phyloP scores from a whole-genome alignment of 768 basidiomycete species.

The Podaxis rugospora region DNA sequence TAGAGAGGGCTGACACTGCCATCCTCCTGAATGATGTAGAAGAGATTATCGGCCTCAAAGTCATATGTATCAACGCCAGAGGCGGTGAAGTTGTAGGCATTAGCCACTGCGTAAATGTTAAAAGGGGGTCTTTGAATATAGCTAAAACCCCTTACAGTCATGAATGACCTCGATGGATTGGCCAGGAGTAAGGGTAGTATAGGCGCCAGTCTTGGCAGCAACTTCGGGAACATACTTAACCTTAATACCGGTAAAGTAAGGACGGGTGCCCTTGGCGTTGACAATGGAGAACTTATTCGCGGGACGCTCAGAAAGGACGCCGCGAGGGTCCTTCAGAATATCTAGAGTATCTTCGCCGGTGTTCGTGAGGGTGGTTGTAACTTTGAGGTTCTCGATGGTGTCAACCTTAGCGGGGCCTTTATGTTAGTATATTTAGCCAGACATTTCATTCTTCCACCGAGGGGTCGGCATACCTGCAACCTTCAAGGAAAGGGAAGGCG shows the following conservation, averaged over 20 bases:
- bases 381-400: constrained; percentile 32
- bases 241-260: constrained; percentile 38
- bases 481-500: not conserved
- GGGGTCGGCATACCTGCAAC: not conserved
- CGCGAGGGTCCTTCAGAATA: constrained; percentile 39
- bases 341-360: constrained; percentile 40
- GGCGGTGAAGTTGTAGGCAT: constrained; percentile 43
- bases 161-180: constrained; percentile 30
- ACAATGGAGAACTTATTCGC: constrained; percentile 38
- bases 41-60: constrained; percentile 34
- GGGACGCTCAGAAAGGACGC: constrained; percentile 33
- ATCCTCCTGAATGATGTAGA: constrained; percentile 34
- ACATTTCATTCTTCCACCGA: not conserved
- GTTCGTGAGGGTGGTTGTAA: constrained; percentile 38
- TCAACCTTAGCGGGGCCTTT: constrained; percentile 29
- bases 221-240: constrained; percentile 36
- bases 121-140: not conserved
- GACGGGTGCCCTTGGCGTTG: constrained; percentile 25
- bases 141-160: constrained; percentile 28
- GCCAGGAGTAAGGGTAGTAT: constrained; percentile 37
- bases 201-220: constrained; percentile 24
- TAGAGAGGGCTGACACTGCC: constrained; percentile 26
- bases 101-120: constrained; percentile 27
- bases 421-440: too few species aligned
- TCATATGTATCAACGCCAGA: constrained; percentile 35